Base-by-base conservation (phyloP, 116 monocot species). In the Phalaenopsis hybrid region DNA sequence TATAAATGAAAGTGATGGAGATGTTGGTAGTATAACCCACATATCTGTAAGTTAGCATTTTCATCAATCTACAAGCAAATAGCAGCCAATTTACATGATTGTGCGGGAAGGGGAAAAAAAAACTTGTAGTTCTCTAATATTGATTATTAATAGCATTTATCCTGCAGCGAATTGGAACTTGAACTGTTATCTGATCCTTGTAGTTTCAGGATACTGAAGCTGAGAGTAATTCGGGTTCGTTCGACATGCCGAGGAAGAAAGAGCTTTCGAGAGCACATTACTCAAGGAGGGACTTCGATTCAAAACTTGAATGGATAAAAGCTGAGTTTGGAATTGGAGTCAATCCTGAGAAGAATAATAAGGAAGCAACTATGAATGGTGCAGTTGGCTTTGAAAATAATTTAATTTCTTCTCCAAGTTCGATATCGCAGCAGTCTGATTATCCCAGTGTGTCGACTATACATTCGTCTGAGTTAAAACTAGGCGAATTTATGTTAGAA, bases 401-500 rank as follows among this genome's bases (percentile, higher is more conserved):
- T 50, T 77, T 49, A 18, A 68, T 48, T 23, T 28, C 77, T 78
- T 74, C 74, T 23, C 73, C 33, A 73, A 73, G 73, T 12, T 73
- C 43, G 73, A 73, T 37, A 41, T 73, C 12, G 10, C 73, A 73
- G 33, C 37, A 75, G 57, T 55, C 59, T 58, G 81, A 65, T 41
- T 69, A 57, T 76, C 57, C 73, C 41, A 58, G 81, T 75, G 34
- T 51, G 25, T 34, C 79, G 8, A 61, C 75, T 74, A 75, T 50
- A 37, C 72, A 76, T 77, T 83, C 78, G 55, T 78, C 83, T 58
- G 68, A 88, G n/a, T 17, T 83, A 16, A 81, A 83, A 25, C 49
- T 85, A 15, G 75, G 80, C 23, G 80, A 80, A 78, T 81, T 85
- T 49, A 72, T 86, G 63, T 63, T 79, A 76, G 82, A 89, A 18